Conservation (phyloP, 208 protist genomes). For the Acanthamoeba healyi region DNA sequence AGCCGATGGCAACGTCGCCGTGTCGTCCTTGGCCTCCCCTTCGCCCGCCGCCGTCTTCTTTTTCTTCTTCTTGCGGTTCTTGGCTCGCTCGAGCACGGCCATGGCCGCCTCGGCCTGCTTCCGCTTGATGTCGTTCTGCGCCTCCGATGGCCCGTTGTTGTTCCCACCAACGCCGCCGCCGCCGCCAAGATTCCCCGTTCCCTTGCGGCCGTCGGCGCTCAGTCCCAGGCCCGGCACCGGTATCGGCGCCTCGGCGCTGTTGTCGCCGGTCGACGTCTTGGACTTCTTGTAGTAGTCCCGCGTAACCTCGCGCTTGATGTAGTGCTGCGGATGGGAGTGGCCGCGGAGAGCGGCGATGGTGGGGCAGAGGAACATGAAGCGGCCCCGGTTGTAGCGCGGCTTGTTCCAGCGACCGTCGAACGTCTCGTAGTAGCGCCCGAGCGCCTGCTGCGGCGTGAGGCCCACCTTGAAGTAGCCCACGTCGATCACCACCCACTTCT, state of each 20-base stretch:
- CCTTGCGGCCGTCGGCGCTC: neutral
- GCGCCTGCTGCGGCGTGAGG: slow-evolving; percentile 43
- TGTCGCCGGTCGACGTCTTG: neutral
- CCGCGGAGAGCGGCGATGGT: slow-evolving; percentile 22
- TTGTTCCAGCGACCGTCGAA: slow-evolving; percentile 68
- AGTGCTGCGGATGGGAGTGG: slow-evolving; percentile 19
- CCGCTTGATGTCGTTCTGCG: slow-evolving; percentile 18
- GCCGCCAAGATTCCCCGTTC: neutral
- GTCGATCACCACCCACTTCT: slow-evolving; percentile 62
- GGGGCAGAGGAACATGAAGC: slow-evolving; percentile 44
- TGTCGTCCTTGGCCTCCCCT: neutral
- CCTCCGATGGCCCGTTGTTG: neutral
- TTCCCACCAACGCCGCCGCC: neutral
- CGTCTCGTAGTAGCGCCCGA: slow-evolving; percentile 70
- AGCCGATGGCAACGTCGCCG: neutral
- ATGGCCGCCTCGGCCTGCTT: slow-evolving; percentile 39
- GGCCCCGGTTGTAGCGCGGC: slow-evolving; percentile 34
- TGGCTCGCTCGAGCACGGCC: slow-evolving; percentile 37
- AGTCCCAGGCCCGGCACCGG: neutral
- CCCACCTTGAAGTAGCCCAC: slow-evolving; percentile 62
- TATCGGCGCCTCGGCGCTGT: neutral
- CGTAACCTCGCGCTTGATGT: slow-evolving; percentile 8
- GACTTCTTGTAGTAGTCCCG: slow-evolving; percentile 12
- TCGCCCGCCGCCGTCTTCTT: neutral
- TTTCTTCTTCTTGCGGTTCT: slow-evolving; percentile 54